phyloP scores from a whole-genome alignment of 805 yeast genomes.

The Wickerhamiella bombiphila region DNA sequence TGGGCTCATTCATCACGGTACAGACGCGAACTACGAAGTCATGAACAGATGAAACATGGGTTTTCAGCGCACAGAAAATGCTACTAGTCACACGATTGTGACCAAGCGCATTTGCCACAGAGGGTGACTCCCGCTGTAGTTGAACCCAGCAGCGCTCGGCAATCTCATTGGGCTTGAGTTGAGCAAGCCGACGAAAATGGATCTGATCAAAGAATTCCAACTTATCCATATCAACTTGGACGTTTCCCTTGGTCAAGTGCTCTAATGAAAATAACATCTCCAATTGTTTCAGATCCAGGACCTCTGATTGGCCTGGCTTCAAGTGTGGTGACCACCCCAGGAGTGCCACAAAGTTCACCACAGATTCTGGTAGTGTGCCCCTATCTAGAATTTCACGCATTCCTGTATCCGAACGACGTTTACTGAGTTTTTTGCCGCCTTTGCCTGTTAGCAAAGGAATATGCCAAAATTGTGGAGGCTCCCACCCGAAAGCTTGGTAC shows the following conservation, averaged over 20 bases:
- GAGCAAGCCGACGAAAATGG: conserved; percentile 33
- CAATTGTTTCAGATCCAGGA: conserved; percentile 30
- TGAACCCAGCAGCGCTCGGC: conserved; percentile 8
- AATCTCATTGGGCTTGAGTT: conserved; percentile 19
- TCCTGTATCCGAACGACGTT: conserved; percentile 71
- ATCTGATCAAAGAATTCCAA: conserved; percentile 63
- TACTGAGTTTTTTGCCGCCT: conserved; percentile 51
- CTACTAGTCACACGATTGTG: conserved; percentile 19
- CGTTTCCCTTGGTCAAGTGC: conserved; percentile 81
- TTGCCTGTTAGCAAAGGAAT: conserved; percentile 72
- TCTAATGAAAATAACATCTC: conserved; percentile 44
- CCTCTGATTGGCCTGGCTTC: conserved; percentile 31
- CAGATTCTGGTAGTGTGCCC: conserved; percentile 61
- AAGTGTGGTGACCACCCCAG: conserved; percentile 81
- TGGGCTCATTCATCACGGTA: conserved; percentile 7
- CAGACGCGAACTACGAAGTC: conserved; percentile 36
- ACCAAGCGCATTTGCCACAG: background rate
- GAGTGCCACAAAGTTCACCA: conserved; percentile 72
- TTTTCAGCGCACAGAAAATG: conserved; percentile 33
- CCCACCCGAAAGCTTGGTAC: conserved; percentile 77
- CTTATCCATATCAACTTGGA: conserved; percentile 73
- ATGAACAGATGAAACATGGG: conserved; percentile 36
- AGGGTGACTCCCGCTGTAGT: no score
- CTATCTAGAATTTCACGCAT: conserved; percentile 38
- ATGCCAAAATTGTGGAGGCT: conserved; percentile 68